Base-by-base conservation (phyloP, 306 rosid genomes). In the Fragaria vesca region DNA sequence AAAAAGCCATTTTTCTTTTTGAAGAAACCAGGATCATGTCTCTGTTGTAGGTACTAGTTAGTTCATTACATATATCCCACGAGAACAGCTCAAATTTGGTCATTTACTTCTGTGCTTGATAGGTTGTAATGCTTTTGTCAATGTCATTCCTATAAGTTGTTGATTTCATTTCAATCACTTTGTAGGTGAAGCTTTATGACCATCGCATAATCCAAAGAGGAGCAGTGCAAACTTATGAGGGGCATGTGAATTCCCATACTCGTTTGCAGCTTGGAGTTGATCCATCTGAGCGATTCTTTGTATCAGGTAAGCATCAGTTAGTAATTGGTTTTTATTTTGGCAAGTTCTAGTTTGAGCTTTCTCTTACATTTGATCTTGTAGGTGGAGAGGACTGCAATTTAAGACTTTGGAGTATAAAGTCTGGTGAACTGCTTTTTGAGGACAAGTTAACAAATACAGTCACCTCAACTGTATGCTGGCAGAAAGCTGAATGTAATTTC, bases 301-400 rank as follows among this genome's bases (percentile, higher is more conserved):
- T 86, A 89, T 91, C 97, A 82, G 97, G 98, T 88, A 32, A 72
- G 40, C 79, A 72, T 79, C 73, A 67, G 80, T 80, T 43, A n/a
- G 52, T 76, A 61, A 43, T 61, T 21, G 72, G 51, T 69, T 32
- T 78, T 69, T n/a, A 38, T 57, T 57, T 78, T 66, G 20, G 69
- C 72, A 43, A 78, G 13, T 61, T 69, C 57, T 11, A 15, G 42
- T 54, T 79, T 50, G 36, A 67, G 71, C 12, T 28, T 66, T 60
- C 2, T 71, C 67, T 77, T 60, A 69, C 66, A 32, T 54, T n/a
- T 42, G 40, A 67, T 81, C 72, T 85, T 67, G 73, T 82, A 92
- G 97, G 97, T 76, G 97, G 97, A 81, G 96, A 89, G 86, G 97
- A 95, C 86, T 85, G 89, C 89, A 87, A 83, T n/a, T 80, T 95